Conservation (phyloP, 2,329 filamentous ascomycete genomes). For the Sarocladium oryzae region DNA sequence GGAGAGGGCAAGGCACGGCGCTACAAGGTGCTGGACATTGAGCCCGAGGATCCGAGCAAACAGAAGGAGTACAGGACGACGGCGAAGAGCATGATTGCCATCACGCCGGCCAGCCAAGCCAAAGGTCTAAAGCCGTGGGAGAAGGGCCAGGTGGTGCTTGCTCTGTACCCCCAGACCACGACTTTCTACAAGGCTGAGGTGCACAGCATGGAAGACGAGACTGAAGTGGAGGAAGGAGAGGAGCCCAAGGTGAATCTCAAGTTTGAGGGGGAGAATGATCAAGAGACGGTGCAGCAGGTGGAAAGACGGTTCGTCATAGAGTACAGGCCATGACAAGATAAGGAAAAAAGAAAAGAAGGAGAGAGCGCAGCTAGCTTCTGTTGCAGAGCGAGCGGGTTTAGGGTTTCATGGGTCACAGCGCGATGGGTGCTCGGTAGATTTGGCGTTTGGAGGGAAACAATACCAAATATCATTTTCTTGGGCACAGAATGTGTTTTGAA, state of each 20-base stretch:
- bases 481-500: not conserved
- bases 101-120: conserved; percentile 49
- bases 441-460: not conserved
- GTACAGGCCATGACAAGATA: conserved; percentile 38
- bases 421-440: too few relatives aligned
- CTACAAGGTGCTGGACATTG: conserved; percentile 75
- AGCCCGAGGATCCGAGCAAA: conserved; percentile 63
- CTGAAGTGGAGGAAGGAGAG: conserved; percentile 21
- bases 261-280: conserved; percentile 74
- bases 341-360: not conserved
- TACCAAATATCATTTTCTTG: not conserved
- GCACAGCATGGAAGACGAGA: conserved; percentile 51
- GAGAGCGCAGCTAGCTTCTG: not conserved
- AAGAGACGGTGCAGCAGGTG: conserved; percentile 67
- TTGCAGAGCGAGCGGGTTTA: not conserved
- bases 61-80: conserved; percentile 64
- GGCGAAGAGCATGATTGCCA: conserved; percentile 70
- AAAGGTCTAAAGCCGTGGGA: conserved; percentile 50
- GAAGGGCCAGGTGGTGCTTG: conserved; percentile 65
- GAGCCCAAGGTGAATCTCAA: conserved; percentile 52
- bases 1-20: conserved; percentile 72
- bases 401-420: too few relatives aligned
- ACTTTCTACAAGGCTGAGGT: conserved; percentile 83
- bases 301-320: conserved; percentile 72
- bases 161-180: conserved; percentile 75